Percentiles rank a stretch among this genome's conserved stretches.
Evolutionary conservation across 2,329 filamentous ascomycete genomes (phyloP).

Genomic region (Coniochaeta ligniaria): DNA sequence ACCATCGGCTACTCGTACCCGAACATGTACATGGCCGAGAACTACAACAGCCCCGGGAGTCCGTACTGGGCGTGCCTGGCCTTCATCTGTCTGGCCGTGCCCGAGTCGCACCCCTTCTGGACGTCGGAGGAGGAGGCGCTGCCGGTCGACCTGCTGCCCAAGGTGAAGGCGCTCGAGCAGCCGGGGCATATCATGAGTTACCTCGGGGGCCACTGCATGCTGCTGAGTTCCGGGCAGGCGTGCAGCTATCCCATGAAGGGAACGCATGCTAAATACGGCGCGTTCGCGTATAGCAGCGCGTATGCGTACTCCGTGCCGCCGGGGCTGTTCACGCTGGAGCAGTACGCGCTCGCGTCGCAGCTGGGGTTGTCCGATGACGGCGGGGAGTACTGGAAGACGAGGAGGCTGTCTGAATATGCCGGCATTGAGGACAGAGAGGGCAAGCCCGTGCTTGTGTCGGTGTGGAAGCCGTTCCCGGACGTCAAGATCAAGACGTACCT

Average conservation of each 20-base stretch:
- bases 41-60: constrained; percentile 72
- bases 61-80: constrained; percentile 74
- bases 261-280: constrained; percentile 74
- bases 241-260: constrained; percentile 78
- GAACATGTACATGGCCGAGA: constrained; percentile 68
- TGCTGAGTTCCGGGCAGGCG: constrained; percentile 70
- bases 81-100: constrained; percentile 66
- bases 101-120: constrained; percentile 69
- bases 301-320: constrained; percentile 75
- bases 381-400: constrained; percentile 72
- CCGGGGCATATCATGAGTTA: constrained; percentile 67
- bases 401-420: constrained; percentile 60
- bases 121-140: constrained; percentile 53
- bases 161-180: constrained; percentile 54
- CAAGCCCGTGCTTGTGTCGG: constrained; percentile 55
- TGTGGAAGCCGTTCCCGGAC: constrained; percentile 65
- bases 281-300: constrained; percentile 69
- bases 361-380: constrained; percentile 71
- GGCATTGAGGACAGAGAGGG: constrained; percentile 49
- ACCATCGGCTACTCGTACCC: constrained; percentile 73
- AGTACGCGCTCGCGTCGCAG: constrained; percentile 69
- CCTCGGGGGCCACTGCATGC: constrained; percentile 67
- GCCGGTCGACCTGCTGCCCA: constrained; percentile 46
- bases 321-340: constrained; percentile 67
- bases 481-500: constrained; percentile 60